Percentiles rank a stretch among this genome's conserved stretches.
These are phyloP conservation scores for Mycena sp. DNA, from an alignment of 1,284 basidiomycete species.

Conservation along the genomic window DNA sequence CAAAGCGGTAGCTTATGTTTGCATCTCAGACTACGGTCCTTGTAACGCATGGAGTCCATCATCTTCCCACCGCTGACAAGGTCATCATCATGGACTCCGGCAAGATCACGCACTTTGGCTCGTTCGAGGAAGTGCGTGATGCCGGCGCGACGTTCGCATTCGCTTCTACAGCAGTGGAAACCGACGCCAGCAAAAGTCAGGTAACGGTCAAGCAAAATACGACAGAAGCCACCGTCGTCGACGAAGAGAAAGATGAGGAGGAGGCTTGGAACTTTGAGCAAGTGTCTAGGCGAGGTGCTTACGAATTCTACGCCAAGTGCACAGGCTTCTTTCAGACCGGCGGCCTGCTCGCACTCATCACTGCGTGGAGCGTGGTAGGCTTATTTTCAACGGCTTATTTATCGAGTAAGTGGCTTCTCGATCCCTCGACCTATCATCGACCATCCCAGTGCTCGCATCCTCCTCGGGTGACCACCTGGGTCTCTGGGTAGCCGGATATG, in stretches of 20 bases:
- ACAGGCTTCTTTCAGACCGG: neutral
- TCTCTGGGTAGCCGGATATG: constrained; percentile 17
- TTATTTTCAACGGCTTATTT: neutral
- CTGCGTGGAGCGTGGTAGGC: neutral
- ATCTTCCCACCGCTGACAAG: constrained; percentile 69
- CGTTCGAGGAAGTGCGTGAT: constrained; percentile 53
- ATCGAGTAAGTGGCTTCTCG: neutral
- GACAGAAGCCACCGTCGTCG: neutral
- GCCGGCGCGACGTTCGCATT: neutral
- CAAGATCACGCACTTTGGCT: constrained; percentile 68
- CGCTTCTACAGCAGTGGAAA: neutral
- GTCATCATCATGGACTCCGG: constrained; percentile 82
- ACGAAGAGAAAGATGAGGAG: constrained; percentile 1
- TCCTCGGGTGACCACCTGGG: neutral
- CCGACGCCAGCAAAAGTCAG: neutral
- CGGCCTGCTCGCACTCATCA: neutral
- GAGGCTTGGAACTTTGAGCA: neutral
- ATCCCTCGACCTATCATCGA: neutral
- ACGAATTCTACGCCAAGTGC: neutral
- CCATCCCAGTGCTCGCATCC: constrained; percentile 2
- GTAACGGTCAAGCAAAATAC: neutral
- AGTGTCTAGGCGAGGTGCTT: neutral
- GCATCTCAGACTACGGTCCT: constrained; percentile 51
- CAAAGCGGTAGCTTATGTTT: neutral
- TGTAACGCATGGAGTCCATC: constrained; percentile 78